Evolutionary conservation across 192 early-diverging fungal genomes (phyloP).

Genomic region (Pecoramyces ruminantium): DNA sequence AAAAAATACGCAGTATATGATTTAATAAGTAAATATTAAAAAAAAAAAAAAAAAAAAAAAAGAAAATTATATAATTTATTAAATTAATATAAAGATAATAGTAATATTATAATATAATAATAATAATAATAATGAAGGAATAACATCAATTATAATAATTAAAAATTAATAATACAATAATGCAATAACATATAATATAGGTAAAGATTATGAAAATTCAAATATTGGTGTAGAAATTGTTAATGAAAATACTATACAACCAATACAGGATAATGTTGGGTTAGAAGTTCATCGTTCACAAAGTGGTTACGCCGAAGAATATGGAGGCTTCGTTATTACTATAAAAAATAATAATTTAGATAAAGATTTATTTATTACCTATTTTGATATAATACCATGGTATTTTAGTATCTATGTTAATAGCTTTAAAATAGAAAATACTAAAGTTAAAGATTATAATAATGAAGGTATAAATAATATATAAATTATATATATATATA

Average conservation of each 20-base stretch:
- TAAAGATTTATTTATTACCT: neutral
- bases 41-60: neutral
- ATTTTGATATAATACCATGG: neutral
- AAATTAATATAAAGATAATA: too few species aligned
- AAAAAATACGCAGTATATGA: neutral
- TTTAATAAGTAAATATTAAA: neutral
- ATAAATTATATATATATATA: too few species aligned
- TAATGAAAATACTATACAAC: neutral
- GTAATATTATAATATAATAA: too few species aligned
- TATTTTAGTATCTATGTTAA: neutral
- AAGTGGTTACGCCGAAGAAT: neutral
- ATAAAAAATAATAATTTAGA: neutral
- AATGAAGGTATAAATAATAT: neutral
- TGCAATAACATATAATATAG: neutral
- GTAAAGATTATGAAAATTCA: neutral
- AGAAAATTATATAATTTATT: too few species aligned
- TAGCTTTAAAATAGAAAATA: neutral
- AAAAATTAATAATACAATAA: too few species aligned
- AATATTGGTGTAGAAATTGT: neutral
- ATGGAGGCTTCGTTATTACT: neutral
- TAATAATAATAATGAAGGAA: neutral
- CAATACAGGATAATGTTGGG: neutral
- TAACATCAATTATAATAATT: neutral
- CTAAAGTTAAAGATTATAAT: neutral
- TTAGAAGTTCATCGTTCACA: neutral